phyloP scores from a whole-genome alignment of 768 basidiomycete genomes.

The Amanita rubescens region DNA sequence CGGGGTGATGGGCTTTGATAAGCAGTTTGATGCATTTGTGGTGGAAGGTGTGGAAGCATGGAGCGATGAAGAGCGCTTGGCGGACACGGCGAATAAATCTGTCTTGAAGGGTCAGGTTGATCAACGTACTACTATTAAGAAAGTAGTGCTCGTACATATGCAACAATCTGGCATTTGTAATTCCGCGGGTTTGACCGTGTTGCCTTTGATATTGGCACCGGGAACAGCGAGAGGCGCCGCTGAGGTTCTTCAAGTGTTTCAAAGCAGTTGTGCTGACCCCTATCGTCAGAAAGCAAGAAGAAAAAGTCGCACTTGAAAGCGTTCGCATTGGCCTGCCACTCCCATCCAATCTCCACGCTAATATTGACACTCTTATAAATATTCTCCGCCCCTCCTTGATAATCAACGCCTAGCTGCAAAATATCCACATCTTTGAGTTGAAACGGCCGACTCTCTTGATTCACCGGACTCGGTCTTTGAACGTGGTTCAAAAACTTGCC shows the following conservation, averaged over 20 bases:
- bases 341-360: slow-evolving; percentile 77
- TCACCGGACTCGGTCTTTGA: slow-evolving; percentile 73
- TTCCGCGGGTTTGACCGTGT: slow-evolving; percentile 13
- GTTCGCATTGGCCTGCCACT: slow-evolving; percentile 86
- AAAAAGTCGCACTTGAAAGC: slow-evolving; percentile 68
- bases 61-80: no score
- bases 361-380: slow-evolving; percentile 98
- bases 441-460: slow-evolving; percentile 68
- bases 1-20: slow-evolving; percentile 81
- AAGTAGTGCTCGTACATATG: slow-evolving; percentile 60
- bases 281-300: no score
- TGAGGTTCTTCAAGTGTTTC: slow-evolving; percentile 21
- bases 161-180: slow-evolving; percentile 45
- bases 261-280: no score
- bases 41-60: slow-evolving; percentile 95
- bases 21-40: slow-evolving; percentile 96
- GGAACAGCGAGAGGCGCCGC: slow-evolving; percentile 19
- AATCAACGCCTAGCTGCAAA: slow-evolving; percentile 95
- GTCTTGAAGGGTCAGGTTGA: neutral
- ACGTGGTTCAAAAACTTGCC: slow-evolving; percentile 97
- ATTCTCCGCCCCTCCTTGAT: slow-evolving; percentile 95
- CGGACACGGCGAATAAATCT: slow-evolving; percentile 78
- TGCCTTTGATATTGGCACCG: slow-evolving; percentile 7
- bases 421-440: slow-evolving; percentile 90
- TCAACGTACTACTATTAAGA: neutral